Percentiles rank a stretch among this genome's conserved stretches.
These are phyloP conservation scores for Endocalyx cinctus DNA, from an alignment of 2,329 filamentous ascomycete species.

Conservation along the genomic window DNA sequence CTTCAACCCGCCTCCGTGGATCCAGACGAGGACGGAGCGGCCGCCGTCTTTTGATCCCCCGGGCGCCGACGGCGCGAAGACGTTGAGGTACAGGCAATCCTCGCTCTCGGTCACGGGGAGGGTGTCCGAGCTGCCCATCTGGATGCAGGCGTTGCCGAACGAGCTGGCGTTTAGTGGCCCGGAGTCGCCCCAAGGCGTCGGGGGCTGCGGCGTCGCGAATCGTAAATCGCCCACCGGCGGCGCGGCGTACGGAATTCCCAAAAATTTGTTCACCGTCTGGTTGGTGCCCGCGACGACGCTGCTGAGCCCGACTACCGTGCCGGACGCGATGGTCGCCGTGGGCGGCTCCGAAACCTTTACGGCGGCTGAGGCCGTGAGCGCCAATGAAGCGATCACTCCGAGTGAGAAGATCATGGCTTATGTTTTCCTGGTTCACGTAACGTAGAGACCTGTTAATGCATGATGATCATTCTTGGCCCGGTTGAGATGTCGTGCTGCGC, in stretches of 20 bases:
- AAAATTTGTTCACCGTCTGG: constrained; percentile 1
- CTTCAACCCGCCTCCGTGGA: constrained; percentile 27
- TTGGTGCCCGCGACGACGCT: background rate
- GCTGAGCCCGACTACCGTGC: background rate
- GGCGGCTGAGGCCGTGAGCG: background rate
- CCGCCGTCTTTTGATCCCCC: constrained; percentile 12
- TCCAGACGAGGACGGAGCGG: constrained; percentile 28
- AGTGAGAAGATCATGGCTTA: no score
- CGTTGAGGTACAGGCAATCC: constrained; percentile 28
- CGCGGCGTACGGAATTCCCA: constrained; percentile 2
- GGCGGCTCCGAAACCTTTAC: background rate
- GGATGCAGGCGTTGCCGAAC: constrained; percentile 1
- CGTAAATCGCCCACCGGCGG: background rate
- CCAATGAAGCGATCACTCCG: no score
- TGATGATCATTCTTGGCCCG: no score
- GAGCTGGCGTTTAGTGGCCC: background rate
- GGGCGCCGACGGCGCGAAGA: constrained; percentile 17
- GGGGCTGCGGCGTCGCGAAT: constrained; percentile 1
- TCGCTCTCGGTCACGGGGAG: constrained; percentile 13
- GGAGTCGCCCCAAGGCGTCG: background rate
- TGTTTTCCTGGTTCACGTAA: no score
- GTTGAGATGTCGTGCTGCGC: no score
- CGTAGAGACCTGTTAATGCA: no score
- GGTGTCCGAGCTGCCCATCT: background rate
- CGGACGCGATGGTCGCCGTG: background rate